Evolutionary conservation across 2,329 filamentous ascomycete species (phyloP), one percentile per base, ranked within the genome.

Genomic region (Sporothrix pseudoabietina): DNA sequence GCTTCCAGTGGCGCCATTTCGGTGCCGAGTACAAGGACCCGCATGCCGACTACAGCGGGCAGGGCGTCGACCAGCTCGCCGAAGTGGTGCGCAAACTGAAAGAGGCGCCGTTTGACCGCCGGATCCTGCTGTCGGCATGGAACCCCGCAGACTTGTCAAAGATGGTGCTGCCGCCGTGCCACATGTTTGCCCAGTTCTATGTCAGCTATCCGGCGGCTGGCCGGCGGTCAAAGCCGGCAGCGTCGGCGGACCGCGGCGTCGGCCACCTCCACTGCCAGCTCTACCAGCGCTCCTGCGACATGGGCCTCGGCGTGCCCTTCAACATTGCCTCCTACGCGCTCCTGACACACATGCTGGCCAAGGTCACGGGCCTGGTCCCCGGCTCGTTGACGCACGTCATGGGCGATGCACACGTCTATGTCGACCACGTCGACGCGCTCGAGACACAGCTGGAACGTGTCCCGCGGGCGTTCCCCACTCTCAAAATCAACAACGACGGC

Each of bases 1-100:
- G 96, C 1, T 99, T 99, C 84, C 96, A 99, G 83, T 99, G 96
- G 96, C 92, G 96, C 3, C 95, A 98, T 82, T 99, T 99, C 79
- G 96, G 96, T 69, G 96, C 96, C 4, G 90, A 94, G 75, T 99
- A 99, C 81, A 85, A 90, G 22, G 92, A 95, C 79, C 87, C 91
- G 16, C 85, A 90, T 76, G 87, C 92, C 0, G 94, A 98, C 80
- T 99, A 99, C 82, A 87, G 89, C 0, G 94, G 93, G 0, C 87
- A 97, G 80, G 96, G 96, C 22, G 93, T 98, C 19, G 96, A 99
- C 80, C 96, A 99, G 84, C 86, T 99, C 52, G 92, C 92, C 19
- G 92, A 97, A 74, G 90, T 98, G n/a, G 89, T 99, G 49, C 85
- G 92, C 79, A 98, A 97, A 82, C 84, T 99, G 72, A 91, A 89